phyloP scores from a whole-genome alignment of 192 early-diverging fungal genomes.

The Coemansia sp. region DNA sequence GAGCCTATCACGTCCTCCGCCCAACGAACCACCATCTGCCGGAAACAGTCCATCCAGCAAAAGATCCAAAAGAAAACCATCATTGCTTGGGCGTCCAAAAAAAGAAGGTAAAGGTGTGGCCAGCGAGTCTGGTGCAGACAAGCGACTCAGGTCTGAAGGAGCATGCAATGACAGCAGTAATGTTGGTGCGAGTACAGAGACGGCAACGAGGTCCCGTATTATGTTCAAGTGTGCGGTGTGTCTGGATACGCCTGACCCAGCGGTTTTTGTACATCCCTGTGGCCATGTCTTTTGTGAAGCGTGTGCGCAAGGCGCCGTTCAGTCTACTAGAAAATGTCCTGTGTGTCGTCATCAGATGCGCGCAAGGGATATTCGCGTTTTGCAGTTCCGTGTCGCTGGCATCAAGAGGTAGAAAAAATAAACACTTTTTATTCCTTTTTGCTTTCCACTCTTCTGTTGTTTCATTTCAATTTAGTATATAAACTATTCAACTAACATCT shows the following conservation, averaged over 20 bases:
- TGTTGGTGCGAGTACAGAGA: not conserved
- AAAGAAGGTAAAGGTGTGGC: not conserved
- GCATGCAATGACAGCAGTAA: not conserved
- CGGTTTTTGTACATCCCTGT: constrained; percentile 50
- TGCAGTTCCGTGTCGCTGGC: constrained; percentile 45
- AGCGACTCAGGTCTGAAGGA: not conserved
- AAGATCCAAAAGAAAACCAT: not conserved
- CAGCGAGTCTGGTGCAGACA: not conserved
- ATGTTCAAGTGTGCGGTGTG: constrained; percentile 54
- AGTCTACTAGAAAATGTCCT: constrained; percentile 40
- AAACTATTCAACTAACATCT: not conserved
- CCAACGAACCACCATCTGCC: not conserved
- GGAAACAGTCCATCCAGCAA: not conserved
- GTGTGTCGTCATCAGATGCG: constrained; percentile 50
- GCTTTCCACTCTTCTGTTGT: not conserved
- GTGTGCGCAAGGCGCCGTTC: constrained; percentile 43
- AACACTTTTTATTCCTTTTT: not conserved
- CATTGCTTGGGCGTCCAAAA: not conserved
- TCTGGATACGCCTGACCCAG: constrained; percentile 46
- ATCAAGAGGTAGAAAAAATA: not conserved
- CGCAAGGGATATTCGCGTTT: constrained; percentile 32
- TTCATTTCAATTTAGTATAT: not conserved
- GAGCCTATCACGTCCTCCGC: not conserved
- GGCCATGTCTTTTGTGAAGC: constrained; percentile 53
- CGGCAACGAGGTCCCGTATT: constrained; percentile 1